phyloP scores from a whole-genome alignment of 2,329 filamentous ascomycete genomes.

The Leptosphaerulina australis region DNA sequence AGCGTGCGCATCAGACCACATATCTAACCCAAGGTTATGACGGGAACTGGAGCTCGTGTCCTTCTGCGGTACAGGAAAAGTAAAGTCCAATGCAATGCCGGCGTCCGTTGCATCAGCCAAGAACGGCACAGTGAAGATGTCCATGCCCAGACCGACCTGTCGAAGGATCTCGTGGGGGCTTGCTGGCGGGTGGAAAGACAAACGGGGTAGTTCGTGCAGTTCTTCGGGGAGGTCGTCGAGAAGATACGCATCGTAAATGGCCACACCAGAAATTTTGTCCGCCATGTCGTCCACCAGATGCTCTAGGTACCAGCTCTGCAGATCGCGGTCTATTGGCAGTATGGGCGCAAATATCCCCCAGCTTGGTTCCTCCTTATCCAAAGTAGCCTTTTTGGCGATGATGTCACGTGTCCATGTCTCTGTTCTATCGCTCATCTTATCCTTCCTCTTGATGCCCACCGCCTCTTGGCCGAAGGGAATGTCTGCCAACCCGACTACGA shows the following conservation, averaged over 20 bases:
- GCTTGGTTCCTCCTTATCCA: slow-evolving; percentile 36
- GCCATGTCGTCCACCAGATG: slow-evolving; percentile 69
- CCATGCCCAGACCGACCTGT: slow-evolving; percentile 77
- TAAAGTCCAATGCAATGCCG: slow-evolving; percentile 82
- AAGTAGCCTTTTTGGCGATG: slow-evolving; percentile 53
- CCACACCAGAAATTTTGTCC: slow-evolving; percentile 66
- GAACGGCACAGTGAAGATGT: slow-evolving; percentile 80
- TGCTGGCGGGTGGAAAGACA: slow-evolving; percentile 72
- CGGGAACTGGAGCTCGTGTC: slow-evolving; percentile 18
- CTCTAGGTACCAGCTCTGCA: slow-evolving; percentile 81
- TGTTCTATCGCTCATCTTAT: slow-evolving; percentile 85
- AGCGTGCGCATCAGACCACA: slow-evolving; percentile 70
- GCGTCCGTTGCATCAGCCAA: slow-evolving; percentile 76
- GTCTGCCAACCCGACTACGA: slow-evolving; percentile 80
- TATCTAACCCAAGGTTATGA: slow-evolving; percentile 70
- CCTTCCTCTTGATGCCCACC: slow-evolving; percentile 72
- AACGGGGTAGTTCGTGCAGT: slow-evolving; percentile 69
- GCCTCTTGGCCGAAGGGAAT: slow-evolving; percentile 62
- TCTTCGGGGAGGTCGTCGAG: slow-evolving; percentile 68
- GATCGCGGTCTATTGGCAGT: slow-evolving; percentile 73
- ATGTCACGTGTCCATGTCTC: slow-evolving; percentile 80
- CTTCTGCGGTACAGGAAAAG: slow-evolving; percentile 63
- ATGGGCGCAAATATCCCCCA: slow-evolving; percentile 65
- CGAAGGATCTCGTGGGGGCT: slow-evolving; percentile 79
- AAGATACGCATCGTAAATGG: slow-evolving; percentile 76